Evolutionary conservation across 176 grass and related monocot species (phyloP), one percentile per base, ranked within the genome.

Genomic region (Avena insularis): DNA sequence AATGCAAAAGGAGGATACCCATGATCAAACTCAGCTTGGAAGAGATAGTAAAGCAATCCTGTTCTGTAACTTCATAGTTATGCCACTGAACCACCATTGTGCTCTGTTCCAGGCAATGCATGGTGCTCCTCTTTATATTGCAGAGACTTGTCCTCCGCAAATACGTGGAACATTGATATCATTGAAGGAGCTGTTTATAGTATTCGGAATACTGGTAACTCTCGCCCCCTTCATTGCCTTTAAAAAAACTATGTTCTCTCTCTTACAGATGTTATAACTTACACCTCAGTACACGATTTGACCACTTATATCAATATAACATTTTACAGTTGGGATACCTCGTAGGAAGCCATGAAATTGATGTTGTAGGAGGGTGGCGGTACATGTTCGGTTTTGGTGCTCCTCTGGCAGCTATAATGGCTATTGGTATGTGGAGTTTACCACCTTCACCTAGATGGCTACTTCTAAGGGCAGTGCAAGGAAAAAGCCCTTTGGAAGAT

Each of bases 101-200:
- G 68, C 76, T 86, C 56, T 85, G 45, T 90, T 49, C n/a, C 86
- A 98, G 96, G 92, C 92, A 60, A 98, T 98, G 97, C 97, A 98
- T 63, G 97, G 90, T 83, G 97, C 92, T 29, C 97, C 97, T 73
- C 92, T 98, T 43, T 98, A 98, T 82, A 96, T 98, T 78, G 97
- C 97, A 21, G 97, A 98, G 90, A 98, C 94, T 12, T 96, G 87
- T 54, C 94, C 97, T 77, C 82, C 97, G 23, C 79, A 94, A 84
- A 91, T 98, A 92, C 97, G 97, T 87, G 97, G 97, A 74, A 98
- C 97, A 84, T 82, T 98, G 69, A 98, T 98, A 83, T 96, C 97
- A 79, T 91, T 94, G 46, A 98, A 98, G 88, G 97, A 98, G 87
- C 87, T 96, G 70, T 94, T 98, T 87, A 96, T 98, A 80, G 97